Evolutionary conservation across 345 rosid species (phyloP), one percentile per base, ranked within the genome.

Genomic region (Hevea brasiliensis): DNA sequence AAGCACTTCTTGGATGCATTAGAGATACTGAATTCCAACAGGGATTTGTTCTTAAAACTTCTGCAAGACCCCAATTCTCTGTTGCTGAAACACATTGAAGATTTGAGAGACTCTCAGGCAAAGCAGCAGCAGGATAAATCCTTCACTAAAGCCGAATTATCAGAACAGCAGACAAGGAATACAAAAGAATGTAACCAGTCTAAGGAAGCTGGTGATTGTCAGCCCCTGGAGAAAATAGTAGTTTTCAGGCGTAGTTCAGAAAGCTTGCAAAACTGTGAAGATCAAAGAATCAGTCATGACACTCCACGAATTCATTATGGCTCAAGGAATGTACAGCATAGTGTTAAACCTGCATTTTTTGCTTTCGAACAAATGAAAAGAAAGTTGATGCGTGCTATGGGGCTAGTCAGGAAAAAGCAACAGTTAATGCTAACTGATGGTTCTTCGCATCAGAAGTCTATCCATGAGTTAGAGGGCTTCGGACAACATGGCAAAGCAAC

Each of bases 1-100:
- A 88, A 87, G 74, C 84, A 89, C 65, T 89, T 93, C 81, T 79
- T 84, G 82, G 98, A 88, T 71, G 90, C 92, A 32, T 77, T 93
- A 68, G 85, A 89, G 72, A 74, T 87, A 32, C 55, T 89, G 61
- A 88, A 89, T 77, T 89, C 91, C 6, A 91, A 93, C 78, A 88
- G 85, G 85, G 92, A 85, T 55, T 64, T 93, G 60, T 87, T 91
- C 26, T 32, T 87, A 48, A 88, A 86, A 72, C 87, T 88, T 69
- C 84, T 89, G 40, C 93, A 89, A 60, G 93, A 93, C 77, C 98
- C 93, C 29, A 80, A 87, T 77, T 93, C 92, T 55, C 74, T 91
- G 61, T 67, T 89, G n/a, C 88, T 53, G 20, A 87, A 85, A 45
- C 90, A 84, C 53, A 82, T 89, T 3, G 73, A 84, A 80, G 94